Evolutionary conservation across 257 asterid species (phyloP).

Genomic region (Ilex aquifolium): DNA sequence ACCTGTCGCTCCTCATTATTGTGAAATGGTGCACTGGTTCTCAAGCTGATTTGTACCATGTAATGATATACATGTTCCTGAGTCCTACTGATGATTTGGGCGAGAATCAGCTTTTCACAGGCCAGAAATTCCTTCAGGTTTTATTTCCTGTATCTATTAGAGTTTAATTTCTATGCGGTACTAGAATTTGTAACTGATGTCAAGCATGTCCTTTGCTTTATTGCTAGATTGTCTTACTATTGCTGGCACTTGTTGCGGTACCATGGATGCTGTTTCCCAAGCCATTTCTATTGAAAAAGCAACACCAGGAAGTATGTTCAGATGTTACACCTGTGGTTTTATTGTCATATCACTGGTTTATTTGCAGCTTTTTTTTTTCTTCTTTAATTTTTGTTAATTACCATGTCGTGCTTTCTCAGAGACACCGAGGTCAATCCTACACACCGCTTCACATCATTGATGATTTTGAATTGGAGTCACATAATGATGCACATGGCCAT

Average conservation of each 20-base stretch:
- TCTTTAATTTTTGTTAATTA: constrained; percentile 13
- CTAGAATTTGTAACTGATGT: constrained; percentile 3
- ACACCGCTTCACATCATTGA: constrained; percentile 34
- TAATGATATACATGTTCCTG: constrained; percentile 65
- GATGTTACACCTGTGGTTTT: not conserved
- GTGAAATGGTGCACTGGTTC: constrained; percentile 69
- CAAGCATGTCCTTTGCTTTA: constrained; percentile 3
- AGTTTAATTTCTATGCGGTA: constrained; percentile 1
- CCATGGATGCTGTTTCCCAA: constrained; percentile 72
- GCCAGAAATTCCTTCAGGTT: constrained; percentile 63
- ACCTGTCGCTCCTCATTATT: constrained; percentile 52
- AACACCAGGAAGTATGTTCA: constrained; percentile 45
- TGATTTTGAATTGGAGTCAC: constrained; percentile 39
- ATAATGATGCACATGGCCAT: constrained; percentile 32
- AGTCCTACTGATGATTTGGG: constrained; percentile 59
- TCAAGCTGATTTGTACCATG: constrained; percentile 62
- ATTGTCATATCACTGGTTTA: not conserved
- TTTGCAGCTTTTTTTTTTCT: not conserved
- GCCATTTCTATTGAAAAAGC: constrained; percentile 53
- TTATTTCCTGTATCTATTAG: not conserved
- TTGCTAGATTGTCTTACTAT: constrained; percentile 39
- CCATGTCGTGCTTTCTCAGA: constrained; percentile 30
- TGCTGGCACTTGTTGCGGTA: constrained; percentile 56
- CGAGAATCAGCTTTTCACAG: constrained; percentile 50
- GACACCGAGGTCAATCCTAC: constrained; percentile 49